A percentile compares a stretch with the other conserved stretches of the same genome.
These are phyloP conservation scores for Penicillium nucicola DNA, from an alignment of 495 filamentous ascomycete species.

Conservation along the genomic window DNA sequence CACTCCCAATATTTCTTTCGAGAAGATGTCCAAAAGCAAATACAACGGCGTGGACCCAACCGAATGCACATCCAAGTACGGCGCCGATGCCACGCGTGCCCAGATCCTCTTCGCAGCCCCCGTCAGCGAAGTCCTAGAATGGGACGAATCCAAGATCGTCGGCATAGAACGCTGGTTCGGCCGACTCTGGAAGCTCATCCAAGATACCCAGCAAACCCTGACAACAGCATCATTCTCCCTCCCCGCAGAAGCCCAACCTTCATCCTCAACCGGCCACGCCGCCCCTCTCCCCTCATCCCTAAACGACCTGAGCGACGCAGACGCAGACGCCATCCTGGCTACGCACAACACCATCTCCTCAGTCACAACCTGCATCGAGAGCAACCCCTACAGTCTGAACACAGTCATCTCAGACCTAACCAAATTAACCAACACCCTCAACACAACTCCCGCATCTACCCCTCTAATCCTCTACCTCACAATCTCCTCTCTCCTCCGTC, in stretches of 20 bases:
- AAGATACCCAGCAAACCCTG: constrained; percentile 29
- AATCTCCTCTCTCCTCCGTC: constrained; percentile 54
- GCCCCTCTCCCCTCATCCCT: constrained; percentile 25
- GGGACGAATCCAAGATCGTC: constrained; percentile 80
- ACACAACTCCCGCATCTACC: constrained; percentile 29
- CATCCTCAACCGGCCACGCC: constrained; percentile 16
- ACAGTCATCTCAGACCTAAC: constrained; percentile 80
- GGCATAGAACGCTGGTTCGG: constrained; percentile 78
- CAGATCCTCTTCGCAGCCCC: constrained; percentile 88
- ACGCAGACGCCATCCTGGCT: constrained; percentile 57
- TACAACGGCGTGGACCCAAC: constrained; percentile 88
- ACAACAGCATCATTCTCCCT: constrained; percentile 19
- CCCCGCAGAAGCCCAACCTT: constrained; percentile 12
- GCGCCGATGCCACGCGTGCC: constrained; percentile 79
- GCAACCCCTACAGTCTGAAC: constrained; percentile 68
- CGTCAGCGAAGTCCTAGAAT: constrained; percentile 76
- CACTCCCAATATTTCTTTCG: constrained; percentile 60
- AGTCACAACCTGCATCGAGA: constrained; percentile 66
- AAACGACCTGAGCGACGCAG: constrained; percentile 40
- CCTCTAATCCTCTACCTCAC: constrained; percentile 34
- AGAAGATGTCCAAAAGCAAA: constrained; percentile 98
- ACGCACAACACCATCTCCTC: constrained; percentile 64
- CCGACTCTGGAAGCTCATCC: constrained; percentile 59
- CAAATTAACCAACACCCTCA: constrained; percentile 67
- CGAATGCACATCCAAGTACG: constrained; percentile 64